A percentile compares a stretch with the other conserved stretches of the same genome.
Evolutionary conservation across 2,329 filamentous ascomycete genomes (phyloP).

Genomic region (Gaeumannomyces sp.): DNA sequence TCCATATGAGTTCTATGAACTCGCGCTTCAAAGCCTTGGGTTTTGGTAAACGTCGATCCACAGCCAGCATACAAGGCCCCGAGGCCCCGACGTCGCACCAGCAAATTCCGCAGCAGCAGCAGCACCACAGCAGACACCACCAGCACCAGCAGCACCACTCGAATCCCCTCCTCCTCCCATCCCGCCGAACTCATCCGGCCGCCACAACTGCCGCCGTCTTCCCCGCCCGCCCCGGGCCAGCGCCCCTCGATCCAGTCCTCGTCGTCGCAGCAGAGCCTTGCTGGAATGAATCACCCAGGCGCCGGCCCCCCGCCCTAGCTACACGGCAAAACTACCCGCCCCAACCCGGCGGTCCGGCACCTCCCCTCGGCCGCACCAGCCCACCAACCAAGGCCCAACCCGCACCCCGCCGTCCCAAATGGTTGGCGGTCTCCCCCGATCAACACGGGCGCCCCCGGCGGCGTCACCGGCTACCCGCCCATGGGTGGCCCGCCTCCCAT

Average conservation of each 20-base stretch:
- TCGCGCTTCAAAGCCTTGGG: constrained; percentile 73
- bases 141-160: constrained; percentile 23
- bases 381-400: constrained; percentile 41
- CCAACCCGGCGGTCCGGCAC: constrained; percentile 28
- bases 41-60: constrained; percentile 74
- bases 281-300: constrained; percentile 55
- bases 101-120: constrained; percentile 12
- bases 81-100: constrained; percentile 29
- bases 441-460: constrained; percentile 52
- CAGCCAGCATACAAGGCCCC: constrained; percentile 48
- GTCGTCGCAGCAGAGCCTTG: constrained; percentile 43
- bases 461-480: constrained; percentile 49
- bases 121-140: no score
- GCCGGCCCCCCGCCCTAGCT: constrained; percentile 57
- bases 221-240: constrained; percentile 27
- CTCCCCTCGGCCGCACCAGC: constrained; percentile 47
- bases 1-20: constrained; percentile 73
- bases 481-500: constrained; percentile 39
- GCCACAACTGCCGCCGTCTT: constrained; percentile 17
- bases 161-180: constrained; percentile 25
- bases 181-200: constrained; percentile 21
- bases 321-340: constrained; percentile 50
- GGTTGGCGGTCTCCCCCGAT: constrained; percentile 59
- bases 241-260: constrained; percentile 41
- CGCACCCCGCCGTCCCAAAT: constrained; percentile 55